A percentile compares a stretch with the other conserved stretches of the same genome.
These are phyloP conservation scores for Symbiodinium natans DNA, from an alignment of 73 alveolate genomes.

Conservation along the genomic window DNA sequence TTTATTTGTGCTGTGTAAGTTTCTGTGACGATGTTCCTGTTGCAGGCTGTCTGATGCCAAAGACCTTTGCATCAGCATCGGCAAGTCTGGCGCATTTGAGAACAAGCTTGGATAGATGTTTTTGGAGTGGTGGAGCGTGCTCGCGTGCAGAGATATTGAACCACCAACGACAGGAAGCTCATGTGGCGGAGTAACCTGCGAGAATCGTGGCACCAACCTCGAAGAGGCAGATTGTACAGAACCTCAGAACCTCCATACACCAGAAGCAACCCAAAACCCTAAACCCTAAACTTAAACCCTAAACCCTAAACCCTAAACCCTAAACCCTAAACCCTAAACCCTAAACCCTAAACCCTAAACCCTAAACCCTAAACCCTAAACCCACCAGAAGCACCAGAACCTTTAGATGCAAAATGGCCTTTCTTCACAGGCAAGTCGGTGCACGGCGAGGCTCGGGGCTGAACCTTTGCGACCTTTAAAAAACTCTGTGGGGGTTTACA, in stretches of 20 bases:
- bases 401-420: not conserved
- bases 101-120: not conserved
- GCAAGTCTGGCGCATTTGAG: not conserved
- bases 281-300: no score
- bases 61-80: slow-evolving; percentile 18
- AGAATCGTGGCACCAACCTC: not conserved
- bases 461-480: no score
- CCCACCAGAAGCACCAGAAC: no score
- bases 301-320: no score
- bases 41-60: slow-evolving; percentile 49
- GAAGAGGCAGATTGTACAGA: slow-evolving; percentile 31
- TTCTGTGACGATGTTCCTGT: no score
- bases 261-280: no score
- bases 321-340: no score
- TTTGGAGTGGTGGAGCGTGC: not conserved
- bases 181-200: slow-evolving; percentile 55
- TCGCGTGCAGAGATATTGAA: not conserved
- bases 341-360: no score
- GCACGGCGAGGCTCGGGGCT: not conserved
- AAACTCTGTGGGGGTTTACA: no score
- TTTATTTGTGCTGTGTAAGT: no score
- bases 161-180: not conserved
- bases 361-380: no score
- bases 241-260: no score
- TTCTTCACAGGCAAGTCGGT: not conserved